phyloP scores from a whole-genome alignment of 2,329 filamentous ascomycete genomes.

The Talaromyces sp. region DNA sequence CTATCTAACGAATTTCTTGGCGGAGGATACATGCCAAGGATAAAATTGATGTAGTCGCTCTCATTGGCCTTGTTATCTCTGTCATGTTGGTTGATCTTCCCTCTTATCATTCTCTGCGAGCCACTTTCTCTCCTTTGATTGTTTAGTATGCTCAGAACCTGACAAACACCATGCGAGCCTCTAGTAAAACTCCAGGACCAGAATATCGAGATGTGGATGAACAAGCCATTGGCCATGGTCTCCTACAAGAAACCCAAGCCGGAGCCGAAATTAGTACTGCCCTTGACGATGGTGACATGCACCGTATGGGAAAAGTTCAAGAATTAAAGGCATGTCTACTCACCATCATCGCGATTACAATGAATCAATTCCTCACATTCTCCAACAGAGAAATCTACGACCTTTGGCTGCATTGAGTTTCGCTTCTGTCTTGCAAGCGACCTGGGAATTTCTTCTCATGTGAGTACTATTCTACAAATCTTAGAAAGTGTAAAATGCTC shows the following conservation, averaged over 20 bases:
- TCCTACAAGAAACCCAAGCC: neutral
- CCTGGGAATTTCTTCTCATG: conserved; percentile 37
- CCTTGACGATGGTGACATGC: conserved; percentile 24
- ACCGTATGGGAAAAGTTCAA: conserved; percentile 31
- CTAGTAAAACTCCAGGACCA: neutral
- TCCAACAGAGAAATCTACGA: conserved; percentile 29
- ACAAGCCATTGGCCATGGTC: neutral
- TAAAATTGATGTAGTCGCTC: no score
- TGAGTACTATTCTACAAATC: conserved; percentile 20
- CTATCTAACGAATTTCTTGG: no score
- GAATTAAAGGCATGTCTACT: conserved; percentile 23
- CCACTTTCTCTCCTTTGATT: no score
- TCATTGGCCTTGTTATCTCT: no score
- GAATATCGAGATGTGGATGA: neutral
- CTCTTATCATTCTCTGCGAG: no score
- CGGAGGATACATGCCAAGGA: no score
- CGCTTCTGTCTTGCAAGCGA: conserved; percentile 34
- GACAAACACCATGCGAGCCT: neutral
- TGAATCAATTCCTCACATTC: conserved; percentile 17
- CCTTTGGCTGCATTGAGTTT: conserved; percentile 35
- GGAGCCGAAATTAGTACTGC: neutral
- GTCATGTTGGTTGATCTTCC: no score
- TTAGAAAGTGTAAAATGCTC: conserved; percentile 12
- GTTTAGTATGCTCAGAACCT: no score
- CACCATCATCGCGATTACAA: neutral